Percentiles rank a stretch among this genome's conserved stretches.
Evolutionary conservation across 306 rosid genomes (phyloP).

Genomic region (Begonia loranthoides): DNA sequence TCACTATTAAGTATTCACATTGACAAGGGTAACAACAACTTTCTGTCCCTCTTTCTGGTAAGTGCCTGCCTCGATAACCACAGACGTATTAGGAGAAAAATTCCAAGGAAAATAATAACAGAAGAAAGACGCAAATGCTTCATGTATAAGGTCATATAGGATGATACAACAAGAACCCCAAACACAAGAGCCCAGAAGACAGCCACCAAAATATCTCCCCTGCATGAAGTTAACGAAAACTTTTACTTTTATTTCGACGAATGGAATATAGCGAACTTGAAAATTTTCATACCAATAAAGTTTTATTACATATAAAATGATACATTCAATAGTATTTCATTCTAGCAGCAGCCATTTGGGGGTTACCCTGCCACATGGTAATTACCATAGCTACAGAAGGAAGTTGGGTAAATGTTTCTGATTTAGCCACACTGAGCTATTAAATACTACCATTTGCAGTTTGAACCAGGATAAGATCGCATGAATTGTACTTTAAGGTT

Average conservation of each 20-base stretch:
- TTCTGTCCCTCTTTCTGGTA: slow-evolving; percentile 17
- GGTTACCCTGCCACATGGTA: too few species aligned
- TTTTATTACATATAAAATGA: too few species aligned
- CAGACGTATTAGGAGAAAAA: slow-evolving; percentile 19
- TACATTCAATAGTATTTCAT: too few species aligned
- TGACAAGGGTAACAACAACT: slow-evolving; percentile 14
- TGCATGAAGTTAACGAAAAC: slow-evolving; percentile 9
- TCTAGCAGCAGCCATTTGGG: too few species aligned
- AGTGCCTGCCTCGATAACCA: slow-evolving; percentile 15
- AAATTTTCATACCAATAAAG: too few species aligned
- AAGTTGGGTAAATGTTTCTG: too few species aligned
- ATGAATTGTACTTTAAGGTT: too few species aligned
- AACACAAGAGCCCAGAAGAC: slow-evolving; percentile 17
- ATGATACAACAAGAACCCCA: slow-evolving; percentile 11
- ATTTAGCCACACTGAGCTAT: too few species aligned
- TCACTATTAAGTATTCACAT: slow-evolving; percentile 4
- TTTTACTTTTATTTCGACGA: neutral
- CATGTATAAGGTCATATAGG: slow-evolving; percentile 8
- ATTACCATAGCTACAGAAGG: too few species aligned
- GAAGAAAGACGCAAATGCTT: slow-evolving; percentile 8
- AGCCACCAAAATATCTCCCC: slow-evolving; percentile 19
- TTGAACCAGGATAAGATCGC: too few species aligned
- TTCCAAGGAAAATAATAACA: slow-evolving; percentile 11
- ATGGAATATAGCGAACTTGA: neutral
- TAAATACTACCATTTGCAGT: too few species aligned